A percentile compares a stretch with the other conserved stretches of the same genome.
Conservation (phyloP, 306 rosid species). For the Gynostemma pentaphyllum region DNA sequence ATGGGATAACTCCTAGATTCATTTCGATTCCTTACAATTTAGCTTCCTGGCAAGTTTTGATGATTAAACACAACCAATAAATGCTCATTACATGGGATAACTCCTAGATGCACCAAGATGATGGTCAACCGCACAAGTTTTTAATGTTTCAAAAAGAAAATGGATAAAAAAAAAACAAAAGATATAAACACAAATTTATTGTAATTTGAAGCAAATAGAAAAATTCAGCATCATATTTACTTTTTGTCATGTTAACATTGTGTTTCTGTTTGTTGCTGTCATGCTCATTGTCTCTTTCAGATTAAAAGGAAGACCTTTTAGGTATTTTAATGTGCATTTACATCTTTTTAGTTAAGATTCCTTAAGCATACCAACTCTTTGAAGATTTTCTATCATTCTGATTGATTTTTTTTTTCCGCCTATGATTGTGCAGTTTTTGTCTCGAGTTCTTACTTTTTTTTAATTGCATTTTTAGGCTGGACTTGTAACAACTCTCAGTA, state of each 20-base stretch:
- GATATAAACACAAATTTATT: neutral
- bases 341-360: neutral
- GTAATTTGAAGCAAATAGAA: neutral
- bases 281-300: neutral
- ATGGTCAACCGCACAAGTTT: too few species aligned
- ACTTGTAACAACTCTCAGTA: conserved; percentile 92
- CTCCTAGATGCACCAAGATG: too few species aligned
- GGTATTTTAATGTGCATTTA: neutral
- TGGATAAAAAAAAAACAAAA: neutral
- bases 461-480: too few species aligned
- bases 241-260: neutral
- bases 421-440: neutral
- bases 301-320: neutral
- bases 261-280: neutral
- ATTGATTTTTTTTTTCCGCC: neutral
- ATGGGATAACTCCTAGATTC: too few species aligned
- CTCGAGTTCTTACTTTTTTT: neutral
- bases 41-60: too few species aligned
- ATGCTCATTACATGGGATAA: too few species aligned
- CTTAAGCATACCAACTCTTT: neutral
- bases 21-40: too few species aligned
- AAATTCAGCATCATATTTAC: neutral
- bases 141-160: too few species aligned
- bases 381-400: neutral
- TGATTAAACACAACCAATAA: too few species aligned